These are phyloP conservation scores for Annulohypoxylon stygium DNA, from an alignment of 495 filamentous ascomycete genomes.

Conservation along the genomic window DNA sequence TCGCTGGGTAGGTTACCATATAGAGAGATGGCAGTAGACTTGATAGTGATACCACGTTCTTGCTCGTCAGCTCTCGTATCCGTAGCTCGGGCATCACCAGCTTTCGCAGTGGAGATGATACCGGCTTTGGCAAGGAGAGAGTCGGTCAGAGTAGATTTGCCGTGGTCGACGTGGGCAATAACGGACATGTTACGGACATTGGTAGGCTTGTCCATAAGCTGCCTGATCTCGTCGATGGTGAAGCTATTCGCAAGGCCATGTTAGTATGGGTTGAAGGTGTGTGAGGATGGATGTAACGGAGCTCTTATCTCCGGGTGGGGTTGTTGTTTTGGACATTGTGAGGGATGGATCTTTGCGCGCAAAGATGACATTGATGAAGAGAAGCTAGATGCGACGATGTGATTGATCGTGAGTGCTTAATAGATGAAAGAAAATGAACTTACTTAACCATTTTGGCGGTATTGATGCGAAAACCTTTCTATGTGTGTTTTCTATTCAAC, in stretches of 20 bases:
- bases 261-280: conserved; percentile 49
- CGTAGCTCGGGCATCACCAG: conserved; percentile 93
- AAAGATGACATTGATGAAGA: conserved; percentile 48
- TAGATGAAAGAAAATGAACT: conserved; percentile 55
- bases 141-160: conserved; percentile 99
- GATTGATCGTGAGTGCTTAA: background rate
- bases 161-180: conserved; percentile 99
- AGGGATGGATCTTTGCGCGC: conserved; percentile 26
- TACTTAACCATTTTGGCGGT: conserved; percentile 99
- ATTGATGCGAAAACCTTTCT: conserved; percentile 64
- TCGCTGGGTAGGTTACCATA: conserved; percentile 85
- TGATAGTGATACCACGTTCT: conserved; percentile 99
- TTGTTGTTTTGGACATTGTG: conserved; percentile 35
- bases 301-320: conserved; percentile 63
- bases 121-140: conserved; percentile 98
- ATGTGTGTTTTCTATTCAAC: conserved; percentile 48
- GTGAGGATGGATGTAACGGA: conserved; percentile 39
- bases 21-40: conserved; percentile 99
- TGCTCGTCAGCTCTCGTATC: conserved; percentile 98
- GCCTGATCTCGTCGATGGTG: conserved; percentile 98
- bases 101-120: conserved; percentile 99
- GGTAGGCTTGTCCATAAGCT: conserved; percentile 95
- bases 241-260: conserved; percentile 74
- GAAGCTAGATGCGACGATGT: background rate
- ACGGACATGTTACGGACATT: conserved; percentile 99